A percentile compares a stretch with the other conserved stretches of the same genome.
Conservation (phyloP, 2,329 filamentous ascomycete genomes). For the Neurospora sp. region DNA sequence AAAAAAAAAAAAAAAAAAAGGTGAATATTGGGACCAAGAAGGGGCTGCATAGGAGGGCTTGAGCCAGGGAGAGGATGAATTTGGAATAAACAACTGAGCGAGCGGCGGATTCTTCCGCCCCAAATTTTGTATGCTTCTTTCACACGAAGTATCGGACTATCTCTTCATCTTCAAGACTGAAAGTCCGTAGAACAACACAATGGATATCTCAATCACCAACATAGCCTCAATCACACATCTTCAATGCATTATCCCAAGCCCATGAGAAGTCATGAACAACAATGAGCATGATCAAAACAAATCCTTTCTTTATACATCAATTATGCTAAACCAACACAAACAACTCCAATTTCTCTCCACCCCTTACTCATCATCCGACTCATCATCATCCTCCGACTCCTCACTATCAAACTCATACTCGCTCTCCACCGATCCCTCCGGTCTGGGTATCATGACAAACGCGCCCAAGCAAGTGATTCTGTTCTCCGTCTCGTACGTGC, state of each 20-base stretch:
- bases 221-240: neutral
- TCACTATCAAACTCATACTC: constrained; percentile 40
- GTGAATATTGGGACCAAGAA: neutral
- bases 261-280: neutral
- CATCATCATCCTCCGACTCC: constrained; percentile 29
- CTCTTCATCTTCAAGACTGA: too few relatives aligned
- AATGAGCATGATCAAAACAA: neutral
- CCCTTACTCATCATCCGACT: constrained; percentile 16
- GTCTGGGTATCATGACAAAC: constrained; percentile 71
- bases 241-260: neutral
- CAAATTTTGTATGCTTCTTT: too few relatives aligned
- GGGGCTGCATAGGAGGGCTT: neutral
- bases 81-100: neutral
- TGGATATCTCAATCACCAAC: neutral
- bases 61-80: neutral
- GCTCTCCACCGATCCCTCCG: constrained; percentile 50
- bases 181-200: neutral
- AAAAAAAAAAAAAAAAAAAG: too few relatives aligned
- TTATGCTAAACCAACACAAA: neutral
- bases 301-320: neutral
- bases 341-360: too few relatives aligned
- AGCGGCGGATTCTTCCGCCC: neutral
- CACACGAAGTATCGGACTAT: too few relatives aligned
- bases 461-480: constrained; percentile 81
- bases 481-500: constrained; percentile 74